These are phyloP conservation scores for Fusarium foetens DNA, from an alignment of 2,329 filamentous ascomycete genomes.

Conservation along the genomic window DNA sequence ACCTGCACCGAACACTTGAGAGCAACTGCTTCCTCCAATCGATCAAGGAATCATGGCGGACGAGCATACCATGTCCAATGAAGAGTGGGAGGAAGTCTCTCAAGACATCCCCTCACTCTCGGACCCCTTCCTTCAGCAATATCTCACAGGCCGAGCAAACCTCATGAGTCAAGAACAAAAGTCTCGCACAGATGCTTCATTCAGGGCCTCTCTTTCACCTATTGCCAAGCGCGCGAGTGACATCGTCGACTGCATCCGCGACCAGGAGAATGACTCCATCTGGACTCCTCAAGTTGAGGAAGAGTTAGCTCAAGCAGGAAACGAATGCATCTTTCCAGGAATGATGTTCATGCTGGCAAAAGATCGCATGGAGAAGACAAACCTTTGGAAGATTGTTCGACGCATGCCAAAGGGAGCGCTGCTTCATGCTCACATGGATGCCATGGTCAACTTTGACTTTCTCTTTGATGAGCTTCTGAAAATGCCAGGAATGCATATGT, in stretches of 20 bases:
- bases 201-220: constrained; percentile 79
- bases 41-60: constrained; percentile 44
- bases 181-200: constrained; percentile 78
- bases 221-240: constrained; percentile 80
- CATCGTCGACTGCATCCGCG: constrained; percentile 83
- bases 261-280: constrained; percentile 77
- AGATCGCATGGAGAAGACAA: constrained; percentile 84
- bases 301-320: constrained; percentile 68
- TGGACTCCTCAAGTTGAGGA: constrained; percentile 83
- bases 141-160: constrained; percentile 77
- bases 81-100: constrained; percentile 68
- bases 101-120: constrained; percentile 65
- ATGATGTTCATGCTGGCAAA: constrained; percentile 95
- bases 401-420: constrained; percentile 90
- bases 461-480: constrained; percentile 77
- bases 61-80: constrained; percentile 56
- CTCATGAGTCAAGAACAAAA: constrained; percentile 85
- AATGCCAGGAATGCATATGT: constrained; percentile 79
- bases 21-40: neutral
- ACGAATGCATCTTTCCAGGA: constrained; percentile 79
- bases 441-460: constrained; percentile 89
- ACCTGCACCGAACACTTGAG: neutral
- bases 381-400: constrained; percentile 85
- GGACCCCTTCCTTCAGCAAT: constrained; percentile 85
- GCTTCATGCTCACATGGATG: constrained; percentile 88